Percentiles rank a stretch among this genome's conserved stretches.
phyloP scores from a whole-genome alignment of 176 grass and related monocot species.

The Phragmites australis region DNA sequence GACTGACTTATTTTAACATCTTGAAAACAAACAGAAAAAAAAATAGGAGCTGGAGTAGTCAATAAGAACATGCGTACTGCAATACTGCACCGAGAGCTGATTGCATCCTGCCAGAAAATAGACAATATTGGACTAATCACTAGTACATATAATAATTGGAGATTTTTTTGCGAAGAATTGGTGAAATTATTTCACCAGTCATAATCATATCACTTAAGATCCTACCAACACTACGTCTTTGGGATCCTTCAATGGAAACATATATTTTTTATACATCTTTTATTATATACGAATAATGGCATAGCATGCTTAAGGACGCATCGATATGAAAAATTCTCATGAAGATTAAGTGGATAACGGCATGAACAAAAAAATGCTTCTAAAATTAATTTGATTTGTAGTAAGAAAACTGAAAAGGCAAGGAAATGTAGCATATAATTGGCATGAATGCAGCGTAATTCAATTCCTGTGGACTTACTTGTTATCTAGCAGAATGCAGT shows the following conservation, averaged over 20 bases:
- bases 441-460: neutral
- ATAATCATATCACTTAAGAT: neutral
- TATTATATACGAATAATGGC: neutral
- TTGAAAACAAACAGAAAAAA: neutral
- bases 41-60: neutral
- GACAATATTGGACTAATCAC: neutral
- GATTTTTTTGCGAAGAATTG: too few relatives aligned
- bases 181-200: neutral
- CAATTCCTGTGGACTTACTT: constrained; percentile 52
- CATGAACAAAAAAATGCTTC: constrained; percentile 23
- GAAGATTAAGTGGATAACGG: constrained; percentile 5
- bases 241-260: neutral
- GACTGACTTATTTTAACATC: neutral
- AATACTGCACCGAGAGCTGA: constrained; percentile 3
- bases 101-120: constrained; percentile 14
- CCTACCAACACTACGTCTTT: neutral
- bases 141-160: neutral
- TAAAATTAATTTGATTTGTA: constrained; percentile 29
- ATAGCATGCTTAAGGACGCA: neutral
- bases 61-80: constrained; percentile 6
- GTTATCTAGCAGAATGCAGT: constrained; percentile 60
- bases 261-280: neutral
- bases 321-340: constrained; percentile 15
- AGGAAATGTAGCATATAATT: constrained; percentile 10
- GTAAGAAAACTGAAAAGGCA: constrained; percentile 12